phyloP scores from a whole-genome alignment of 176 grass and related monocot species.

The Oryza punctata region DNA sequence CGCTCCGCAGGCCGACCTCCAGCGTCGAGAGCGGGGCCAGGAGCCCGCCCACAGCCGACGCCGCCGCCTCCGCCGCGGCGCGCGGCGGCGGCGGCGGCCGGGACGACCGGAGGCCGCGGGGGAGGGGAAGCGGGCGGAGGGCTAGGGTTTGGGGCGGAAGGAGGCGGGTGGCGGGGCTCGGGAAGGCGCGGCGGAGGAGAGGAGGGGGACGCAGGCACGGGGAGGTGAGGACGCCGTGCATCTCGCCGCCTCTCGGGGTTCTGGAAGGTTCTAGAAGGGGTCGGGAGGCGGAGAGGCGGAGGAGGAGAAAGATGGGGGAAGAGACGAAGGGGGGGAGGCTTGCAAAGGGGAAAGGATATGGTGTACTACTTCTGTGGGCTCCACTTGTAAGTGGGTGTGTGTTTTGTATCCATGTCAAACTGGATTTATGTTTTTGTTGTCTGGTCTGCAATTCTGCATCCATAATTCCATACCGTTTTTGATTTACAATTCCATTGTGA shows the following conservation, averaged over 20 bases:
- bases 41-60: slow-evolving; percentile 47
- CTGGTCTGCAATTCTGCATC: too few relatives aligned
- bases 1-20: slow-evolving; percentile 47
- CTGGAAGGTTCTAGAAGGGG: slow-evolving; percentile 16
- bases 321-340: background rate
- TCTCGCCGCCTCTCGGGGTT: background rate
- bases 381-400: background rate
- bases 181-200: background rate
- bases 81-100: background rate
- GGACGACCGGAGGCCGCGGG: slow-evolving; percentile 31
- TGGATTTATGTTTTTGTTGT: too few relatives aligned
- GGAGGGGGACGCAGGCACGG: slow-evolving; percentile 36
- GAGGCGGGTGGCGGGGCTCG: slow-evolving; percentile 14
- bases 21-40: slow-evolving; percentile 52
- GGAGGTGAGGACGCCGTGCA: slow-evolving; percentile 48
- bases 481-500: too few relatives aligned
- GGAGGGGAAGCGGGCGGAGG: slow-evolving; percentile 8
- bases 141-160: slow-evolving; percentile 39
- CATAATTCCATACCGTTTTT: too few relatives aligned
- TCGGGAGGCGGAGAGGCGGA: background rate
- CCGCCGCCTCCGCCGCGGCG: slow-evolving; percentile 42
- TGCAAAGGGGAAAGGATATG: background rate
- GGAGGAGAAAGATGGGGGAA: background rate
- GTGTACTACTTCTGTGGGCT: background rate
- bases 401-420: too few relatives aligned